Conservation (phyloP, 352 stramenopile genomes). For the Halophytophthora polymorphica region DNA sequence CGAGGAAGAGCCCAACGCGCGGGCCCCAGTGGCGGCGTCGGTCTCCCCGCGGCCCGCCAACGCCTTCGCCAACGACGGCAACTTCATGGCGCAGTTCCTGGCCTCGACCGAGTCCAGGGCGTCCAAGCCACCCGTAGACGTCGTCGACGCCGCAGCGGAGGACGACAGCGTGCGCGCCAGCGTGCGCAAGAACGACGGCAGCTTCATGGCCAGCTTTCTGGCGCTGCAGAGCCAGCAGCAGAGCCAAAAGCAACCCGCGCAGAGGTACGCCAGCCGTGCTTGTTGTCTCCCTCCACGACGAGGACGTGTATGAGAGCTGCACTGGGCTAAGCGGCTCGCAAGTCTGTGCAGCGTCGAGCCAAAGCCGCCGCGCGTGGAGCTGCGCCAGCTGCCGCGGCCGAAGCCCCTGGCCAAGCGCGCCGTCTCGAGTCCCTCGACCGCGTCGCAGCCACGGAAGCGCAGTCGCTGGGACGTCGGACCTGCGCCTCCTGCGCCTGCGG, state of each 20-base stretch:
- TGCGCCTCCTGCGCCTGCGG: not conserved
- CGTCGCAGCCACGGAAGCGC: slow-evolving; percentile 8
- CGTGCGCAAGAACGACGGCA: slow-evolving; percentile 20
- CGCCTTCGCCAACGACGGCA: slow-evolving; percentile 19
- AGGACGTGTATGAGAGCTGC: too few relatives aligned
- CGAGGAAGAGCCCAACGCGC: too few relatives aligned
- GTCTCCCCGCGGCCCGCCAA: slow-evolving; percentile 2
- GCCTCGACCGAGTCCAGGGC: slow-evolving; percentile 1
- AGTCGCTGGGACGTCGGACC: slow-evolving; percentile 12
- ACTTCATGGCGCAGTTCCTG: slow-evolving; percentile 27
- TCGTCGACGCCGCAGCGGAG: slow-evolving; percentile 8
- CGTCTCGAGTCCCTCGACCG: too few relatives aligned
- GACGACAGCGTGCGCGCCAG: slow-evolving; percentile 12
- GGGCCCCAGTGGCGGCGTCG: too few relatives aligned
- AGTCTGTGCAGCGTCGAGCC: too few relatives aligned
- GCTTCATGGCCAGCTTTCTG: slow-evolving; percentile 25
- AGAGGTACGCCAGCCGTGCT: too few relatives aligned
- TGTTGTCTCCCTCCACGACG: too few relatives aligned
- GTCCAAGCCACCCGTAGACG: too few relatives aligned
- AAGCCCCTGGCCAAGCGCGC: too few relatives aligned
- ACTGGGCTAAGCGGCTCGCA: too few relatives aligned
- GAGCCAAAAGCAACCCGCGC: too few relatives aligned
- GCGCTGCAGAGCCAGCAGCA: slow-evolving; percentile 8
- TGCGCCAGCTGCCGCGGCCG: not conserved
- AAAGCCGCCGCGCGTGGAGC: too few relatives aligned